These are phyloP conservation scores for Iberis amara DNA, from an alignment of 441 rosid genomes.

Conservation along the genomic window DNA sequence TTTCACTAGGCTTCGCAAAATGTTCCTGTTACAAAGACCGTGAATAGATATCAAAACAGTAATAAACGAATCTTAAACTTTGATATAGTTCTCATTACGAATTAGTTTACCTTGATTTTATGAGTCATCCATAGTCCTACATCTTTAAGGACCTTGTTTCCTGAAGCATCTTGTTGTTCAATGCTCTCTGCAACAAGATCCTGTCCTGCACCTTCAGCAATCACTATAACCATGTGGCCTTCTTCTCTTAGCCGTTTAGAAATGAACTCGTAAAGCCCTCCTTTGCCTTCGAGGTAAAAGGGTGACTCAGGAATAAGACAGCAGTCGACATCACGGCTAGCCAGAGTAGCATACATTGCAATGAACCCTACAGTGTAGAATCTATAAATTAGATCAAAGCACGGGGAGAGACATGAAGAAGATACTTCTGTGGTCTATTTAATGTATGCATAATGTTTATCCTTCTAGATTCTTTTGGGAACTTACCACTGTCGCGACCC, in stretches of 20 bases:
- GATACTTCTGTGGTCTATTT: not conserved
- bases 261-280: constrained; percentile 63
- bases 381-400: constrained; percentile 4
- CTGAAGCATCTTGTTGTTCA: constrained; percentile 64
- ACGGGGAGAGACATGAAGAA: not conserved
- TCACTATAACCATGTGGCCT: constrained; percentile 78
- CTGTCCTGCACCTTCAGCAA: constrained; percentile 83
- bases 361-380: constrained; percentile 56
- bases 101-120: constrained; percentile 45
- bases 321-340: constrained; percentile 80
- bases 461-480: constrained; percentile 12
- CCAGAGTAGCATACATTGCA: constrained; percentile 77
- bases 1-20: constrained; percentile 41
- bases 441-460: not conserved
- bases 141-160: constrained; percentile 70
- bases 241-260: constrained; percentile 57
- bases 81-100: not conserved
- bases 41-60: not conserved
- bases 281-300: constrained; percentile 71
- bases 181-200: constrained; percentile 54
- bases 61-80: not conserved
- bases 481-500: constrained; percentile 75
- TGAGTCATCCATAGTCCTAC: constrained; percentile 64
- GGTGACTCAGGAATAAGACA: constrained; percentile 89
- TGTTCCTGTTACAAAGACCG: constrained; percentile 41